These are phyloP conservation scores for Xylaria cubensis DNA, from an alignment of 495 filamentous ascomycete species.

Conservation along the genomic window DNA sequence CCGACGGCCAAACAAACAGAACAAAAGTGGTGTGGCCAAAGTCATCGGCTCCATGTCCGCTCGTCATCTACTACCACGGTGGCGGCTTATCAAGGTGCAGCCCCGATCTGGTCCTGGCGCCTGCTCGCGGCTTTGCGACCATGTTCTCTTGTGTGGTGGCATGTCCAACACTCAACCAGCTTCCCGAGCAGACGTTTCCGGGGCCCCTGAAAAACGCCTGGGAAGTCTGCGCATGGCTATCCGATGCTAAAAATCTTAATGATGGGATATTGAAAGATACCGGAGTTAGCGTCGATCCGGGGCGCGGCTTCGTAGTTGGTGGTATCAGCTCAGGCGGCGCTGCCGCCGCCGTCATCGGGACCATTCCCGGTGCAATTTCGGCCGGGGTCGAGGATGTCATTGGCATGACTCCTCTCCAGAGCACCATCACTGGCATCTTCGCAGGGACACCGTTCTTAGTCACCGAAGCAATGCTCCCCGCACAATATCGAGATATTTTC, in stretches of 20 bases:
- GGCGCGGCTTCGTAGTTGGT: conserved; percentile 19
- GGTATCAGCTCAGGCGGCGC: conserved; percentile 21
- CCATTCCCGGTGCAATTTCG: conserved; percentile 2
- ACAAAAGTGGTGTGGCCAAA: conserved; percentile 22
- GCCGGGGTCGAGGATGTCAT: conserved; percentile 8
- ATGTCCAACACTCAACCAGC: conserved; percentile 16
- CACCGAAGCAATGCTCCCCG: conserved; percentile 2
- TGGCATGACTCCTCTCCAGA: not conserved
- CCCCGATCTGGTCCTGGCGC: conserved; percentile 14
- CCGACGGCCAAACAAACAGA: conserved; percentile 11
- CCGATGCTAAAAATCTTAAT: conserved; percentile 1
- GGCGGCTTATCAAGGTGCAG: conserved; percentile 5
- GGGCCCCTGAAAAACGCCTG: conserved; percentile 11
- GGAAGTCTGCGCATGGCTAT: conserved; percentile 18
- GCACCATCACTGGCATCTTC: conserved; percentile 9
- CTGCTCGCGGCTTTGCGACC: conserved; percentile 17
- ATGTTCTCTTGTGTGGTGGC: conserved; percentile 16
- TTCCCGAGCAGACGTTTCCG: conserved; percentile 15
- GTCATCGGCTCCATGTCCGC: not conserved
- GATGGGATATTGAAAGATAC: not conserved
- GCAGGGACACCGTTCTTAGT: conserved; percentile 3
- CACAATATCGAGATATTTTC: conserved; percentile 6
- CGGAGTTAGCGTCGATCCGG: not conserved
- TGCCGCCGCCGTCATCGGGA: conserved; percentile 3
- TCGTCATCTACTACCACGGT: conserved; percentile 23